phyloP scores from a whole-genome alignment of 176 grass and related monocot genomes.

The Olyra latifolia region DNA sequence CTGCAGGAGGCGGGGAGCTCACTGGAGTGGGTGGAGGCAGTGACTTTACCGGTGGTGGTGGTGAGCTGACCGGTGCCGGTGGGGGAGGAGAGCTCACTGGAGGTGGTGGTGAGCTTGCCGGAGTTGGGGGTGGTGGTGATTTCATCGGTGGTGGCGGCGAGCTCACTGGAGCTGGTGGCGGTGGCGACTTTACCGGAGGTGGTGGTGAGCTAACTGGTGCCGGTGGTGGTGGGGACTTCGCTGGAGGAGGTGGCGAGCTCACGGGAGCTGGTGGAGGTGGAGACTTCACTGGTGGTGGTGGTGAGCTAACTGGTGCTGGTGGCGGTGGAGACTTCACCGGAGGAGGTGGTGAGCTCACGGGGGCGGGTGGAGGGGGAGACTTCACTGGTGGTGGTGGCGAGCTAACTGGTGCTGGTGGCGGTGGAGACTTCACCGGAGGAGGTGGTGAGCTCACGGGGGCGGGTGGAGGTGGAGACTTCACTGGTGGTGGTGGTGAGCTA shows the following conservation, averaged over 20 bases:
- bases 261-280: background rate
- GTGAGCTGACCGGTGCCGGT: background rate
- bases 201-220: background rate
- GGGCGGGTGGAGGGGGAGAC: background rate
- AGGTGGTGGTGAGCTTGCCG: background rate
- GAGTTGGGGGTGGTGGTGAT: background rate
- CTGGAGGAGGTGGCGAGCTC: background rate
- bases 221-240: background rate
- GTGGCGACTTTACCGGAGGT: background rate
- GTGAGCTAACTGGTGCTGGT: background rate
- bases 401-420: background rate
- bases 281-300: slow-evolving; percentile 7
- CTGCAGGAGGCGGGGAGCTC: background rate
- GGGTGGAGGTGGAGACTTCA: background rate
- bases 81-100: background rate
- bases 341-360: background rate
- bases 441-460: background rate
- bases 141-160: background rate
- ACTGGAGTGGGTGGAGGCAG: background rate
- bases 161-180: background rate
- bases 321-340: background rate
- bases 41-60: background rate
- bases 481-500: background rate
- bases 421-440: background rate
- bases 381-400: background rate